phyloP scores from a whole-genome alignment of 2,329 filamentous ascomycete genomes.

The Alternaria arborescens region DNA sequence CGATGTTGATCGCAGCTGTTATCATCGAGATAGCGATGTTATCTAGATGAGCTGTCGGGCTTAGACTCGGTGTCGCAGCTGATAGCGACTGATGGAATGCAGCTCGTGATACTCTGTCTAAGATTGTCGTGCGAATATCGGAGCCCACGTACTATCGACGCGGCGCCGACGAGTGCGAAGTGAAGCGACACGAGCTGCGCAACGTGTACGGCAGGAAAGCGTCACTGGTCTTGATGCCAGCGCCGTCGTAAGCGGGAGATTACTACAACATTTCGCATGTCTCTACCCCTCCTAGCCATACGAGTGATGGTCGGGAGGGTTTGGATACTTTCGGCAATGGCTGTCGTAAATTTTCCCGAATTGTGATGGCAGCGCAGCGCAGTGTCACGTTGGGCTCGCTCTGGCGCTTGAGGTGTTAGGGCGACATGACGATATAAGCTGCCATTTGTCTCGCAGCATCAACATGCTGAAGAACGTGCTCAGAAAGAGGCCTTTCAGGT shows the following conservation, averaged over 20 bases:
- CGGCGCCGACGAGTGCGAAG: background rate
- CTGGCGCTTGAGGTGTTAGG: background rate
- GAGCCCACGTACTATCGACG: background rate
- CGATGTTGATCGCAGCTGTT: slow-evolving; percentile 11
- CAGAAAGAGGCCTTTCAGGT: background rate
- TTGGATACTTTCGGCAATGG: slow-evolving; percentile 26
- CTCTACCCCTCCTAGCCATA: slow-evolving; percentile 19
- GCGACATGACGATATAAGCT: slow-evolving; percentile 3
- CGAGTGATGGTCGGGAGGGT: slow-evolving; percentile 5
- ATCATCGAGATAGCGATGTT: slow-evolving; percentile 8
- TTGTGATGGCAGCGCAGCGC: slow-evolving; percentile 6
- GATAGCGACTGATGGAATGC: slow-evolving; percentile 3
- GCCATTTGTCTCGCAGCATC: background rate
- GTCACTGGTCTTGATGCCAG: slow-evolving; percentile 6
- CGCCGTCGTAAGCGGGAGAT: slow-evolving; percentile 6
- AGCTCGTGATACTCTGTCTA: background rate
- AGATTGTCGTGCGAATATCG: background rate
- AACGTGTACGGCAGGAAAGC: slow-evolving; percentile 3
- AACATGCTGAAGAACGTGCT: background rate
- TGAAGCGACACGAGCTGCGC: background rate
- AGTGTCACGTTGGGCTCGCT: slow-evolving; percentile 7
- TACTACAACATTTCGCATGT: background rate
- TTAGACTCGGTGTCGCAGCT: background rate
- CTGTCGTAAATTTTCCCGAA: slow-evolving; percentile 13
- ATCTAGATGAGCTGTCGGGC: slow-evolving; percentile 11